A percentile compares a stretch with the other conserved stretches of the same genome.
phyloP scores from a whole-genome alignment of 2,329 filamentous ascomycete genomes.

The Ceratocystis eucalypticola region DNA sequence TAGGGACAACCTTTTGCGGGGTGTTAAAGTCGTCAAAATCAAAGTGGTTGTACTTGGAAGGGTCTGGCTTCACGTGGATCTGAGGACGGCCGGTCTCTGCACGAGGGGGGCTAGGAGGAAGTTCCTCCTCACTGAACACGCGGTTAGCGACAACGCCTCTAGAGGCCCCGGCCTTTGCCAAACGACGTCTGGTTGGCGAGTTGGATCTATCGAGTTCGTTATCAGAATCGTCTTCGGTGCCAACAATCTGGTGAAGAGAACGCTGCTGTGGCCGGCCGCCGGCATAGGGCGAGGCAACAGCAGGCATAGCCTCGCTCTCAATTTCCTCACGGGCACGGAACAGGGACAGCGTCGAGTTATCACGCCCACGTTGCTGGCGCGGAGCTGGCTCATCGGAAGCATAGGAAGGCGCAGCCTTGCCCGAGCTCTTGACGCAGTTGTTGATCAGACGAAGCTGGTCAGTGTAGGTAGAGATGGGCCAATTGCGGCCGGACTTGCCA shows the following conservation, averaged over 20 bases:
- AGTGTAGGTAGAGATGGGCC: conserved; percentile 80
- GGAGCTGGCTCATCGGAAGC: background rate
- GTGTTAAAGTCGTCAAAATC: conserved; percentile 73
- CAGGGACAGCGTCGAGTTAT: conserved; percentile 52
- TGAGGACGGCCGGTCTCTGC: conserved; percentile 23
- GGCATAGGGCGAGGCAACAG: conserved; percentile 48
- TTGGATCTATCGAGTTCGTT: conserved; percentile 37
- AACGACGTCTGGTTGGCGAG: conserved; percentile 30
- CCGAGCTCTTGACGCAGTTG: conserved; percentile 41
- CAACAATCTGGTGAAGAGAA: conserved; percentile 59
- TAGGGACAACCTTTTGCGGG: conserved; percentile 55
- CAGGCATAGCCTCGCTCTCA: conserved; percentile 35
- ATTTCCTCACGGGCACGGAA: conserved; percentile 57
- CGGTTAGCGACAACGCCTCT: conserved; percentile 45
- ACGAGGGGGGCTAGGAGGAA: conserved; percentile 51
- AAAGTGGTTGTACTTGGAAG: conserved; percentile 18
- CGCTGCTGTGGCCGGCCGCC: conserved; percentile 50
- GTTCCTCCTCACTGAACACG: conserved; percentile 43
- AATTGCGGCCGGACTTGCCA: conserved; percentile 76
- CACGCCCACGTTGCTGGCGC: conserved; percentile 27
- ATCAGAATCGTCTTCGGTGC: conserved; percentile 32
- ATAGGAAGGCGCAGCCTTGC: conserved; percentile 22
- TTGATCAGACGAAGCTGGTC: conserved; percentile 71
- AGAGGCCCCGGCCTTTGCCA: conserved; percentile 38
- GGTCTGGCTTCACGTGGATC: conserved; percentile 14